phyloP scores from a whole-genome alignment of 106 monocot species.

The Platanthera zijinensis region DNA sequence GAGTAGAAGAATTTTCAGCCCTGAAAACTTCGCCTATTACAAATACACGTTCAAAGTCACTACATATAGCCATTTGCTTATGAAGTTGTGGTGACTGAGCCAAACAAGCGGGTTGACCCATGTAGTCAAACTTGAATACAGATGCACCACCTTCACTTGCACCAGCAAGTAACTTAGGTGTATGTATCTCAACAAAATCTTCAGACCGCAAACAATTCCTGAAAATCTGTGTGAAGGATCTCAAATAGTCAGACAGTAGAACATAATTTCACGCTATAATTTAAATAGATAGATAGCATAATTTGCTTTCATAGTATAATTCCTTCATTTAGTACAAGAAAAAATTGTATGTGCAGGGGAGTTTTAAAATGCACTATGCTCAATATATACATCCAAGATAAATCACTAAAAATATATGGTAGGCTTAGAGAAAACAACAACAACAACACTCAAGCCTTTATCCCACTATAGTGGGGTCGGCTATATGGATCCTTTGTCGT shows the following conservation, averaged over 20 bases:
- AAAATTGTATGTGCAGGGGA: background rate
- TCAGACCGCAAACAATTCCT: constrained; percentile 46
- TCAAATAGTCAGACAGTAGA: background rate
- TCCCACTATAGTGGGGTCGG: too few relatives aligned
- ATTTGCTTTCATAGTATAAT: background rate
- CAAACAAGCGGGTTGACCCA: constrained; percentile 81
- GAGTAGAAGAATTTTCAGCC: constrained; percentile 85
- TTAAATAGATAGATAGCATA: too few relatives aligned
- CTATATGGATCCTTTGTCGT: too few relatives aligned
- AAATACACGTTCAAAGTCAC: constrained; percentile 81
- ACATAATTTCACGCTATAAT: too few relatives aligned
- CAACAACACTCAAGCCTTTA: too few relatives aligned
- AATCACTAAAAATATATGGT: background rate
- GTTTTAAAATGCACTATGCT: background rate
- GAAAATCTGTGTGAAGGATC: constrained; percentile 36
- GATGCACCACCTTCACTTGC: constrained; percentile 91
- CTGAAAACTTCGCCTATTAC: constrained; percentile 82
- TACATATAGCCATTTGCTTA: constrained; percentile 86
- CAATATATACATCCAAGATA: background rate
- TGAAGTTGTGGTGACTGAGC: constrained; percentile 87
- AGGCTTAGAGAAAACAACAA: background rate
- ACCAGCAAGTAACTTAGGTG: constrained; percentile 65
- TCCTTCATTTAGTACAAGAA: background rate
- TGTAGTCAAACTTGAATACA: constrained; percentile 87
- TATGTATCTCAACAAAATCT: constrained; percentile 64